A percentile compares a stretch with the other conserved stretches of the same genome.
Conservation (phyloP, 2,329 filamentous ascomycete species). For the Talaromyces islandicus region DNA sequence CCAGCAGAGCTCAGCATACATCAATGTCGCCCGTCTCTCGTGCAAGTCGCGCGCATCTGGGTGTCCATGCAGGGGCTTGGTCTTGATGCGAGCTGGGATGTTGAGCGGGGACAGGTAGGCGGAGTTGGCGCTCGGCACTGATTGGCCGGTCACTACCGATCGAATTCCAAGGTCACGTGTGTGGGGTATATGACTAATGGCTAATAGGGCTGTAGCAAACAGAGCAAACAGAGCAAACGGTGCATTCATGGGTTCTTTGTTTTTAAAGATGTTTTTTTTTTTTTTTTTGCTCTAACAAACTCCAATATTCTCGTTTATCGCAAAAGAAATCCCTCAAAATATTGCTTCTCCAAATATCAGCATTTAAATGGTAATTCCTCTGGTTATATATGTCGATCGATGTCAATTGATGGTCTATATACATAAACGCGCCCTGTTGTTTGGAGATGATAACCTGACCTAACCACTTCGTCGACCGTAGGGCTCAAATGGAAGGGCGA, state of each 20-base stretch:
- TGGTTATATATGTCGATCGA: neutral
- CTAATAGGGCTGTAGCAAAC: neutral
- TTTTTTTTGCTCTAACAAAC: neutral
- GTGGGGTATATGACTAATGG: neutral
- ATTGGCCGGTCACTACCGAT: neutral
- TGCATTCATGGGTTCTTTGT: neutral
- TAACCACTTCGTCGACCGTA: constrained; percentile 5
- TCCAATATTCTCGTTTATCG: neutral
- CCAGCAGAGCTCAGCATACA: neutral
- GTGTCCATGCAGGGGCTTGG: neutral
- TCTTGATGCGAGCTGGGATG: neutral
- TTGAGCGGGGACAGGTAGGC: neutral
- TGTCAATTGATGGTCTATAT: neutral
- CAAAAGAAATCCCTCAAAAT: neutral
- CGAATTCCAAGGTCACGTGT: neutral
- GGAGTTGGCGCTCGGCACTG: neutral
- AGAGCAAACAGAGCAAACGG: neutral
- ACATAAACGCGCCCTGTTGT: neutral
- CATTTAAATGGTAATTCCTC: neutral
- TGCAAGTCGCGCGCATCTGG: neutral
- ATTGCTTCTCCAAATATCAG: neutral
- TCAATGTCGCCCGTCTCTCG: neutral
- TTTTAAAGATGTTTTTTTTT: no score
- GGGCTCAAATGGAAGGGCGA: constrained; percentile 16
- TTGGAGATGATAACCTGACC: neutral